phyloP scores from a whole-genome alignment of 805 yeast genomes.

The Suhomyces sp. region DNA sequence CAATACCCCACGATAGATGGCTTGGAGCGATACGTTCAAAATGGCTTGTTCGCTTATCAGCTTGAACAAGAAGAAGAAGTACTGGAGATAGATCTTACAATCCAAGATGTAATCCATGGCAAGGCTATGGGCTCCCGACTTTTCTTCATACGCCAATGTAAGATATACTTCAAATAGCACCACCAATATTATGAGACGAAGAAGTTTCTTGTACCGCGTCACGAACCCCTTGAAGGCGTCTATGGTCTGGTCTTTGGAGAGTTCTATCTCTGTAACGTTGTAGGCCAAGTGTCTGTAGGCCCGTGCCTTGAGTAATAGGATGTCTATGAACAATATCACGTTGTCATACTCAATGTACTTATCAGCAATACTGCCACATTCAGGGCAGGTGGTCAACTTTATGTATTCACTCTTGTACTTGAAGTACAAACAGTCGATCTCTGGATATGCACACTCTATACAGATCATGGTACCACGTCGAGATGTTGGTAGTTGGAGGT shows the following conservation, averaged over 20 bases:
- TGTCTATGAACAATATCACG: conserved; percentile 79
- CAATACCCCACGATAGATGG: conserved; percentile 14
- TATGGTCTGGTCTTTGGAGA: conserved; percentile 10
- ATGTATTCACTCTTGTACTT: conserved; percentile 76
- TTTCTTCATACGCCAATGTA: conserved; percentile 89
- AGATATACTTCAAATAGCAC: conserved; percentile 85
- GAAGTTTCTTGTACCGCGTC: conserved; percentile 21
- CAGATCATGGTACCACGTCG: conserved; percentile 85
- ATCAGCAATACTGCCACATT: conserved; percentile 77
- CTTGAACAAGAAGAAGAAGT: conserved; percentile 52
- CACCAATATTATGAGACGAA: conserved; percentile 57
- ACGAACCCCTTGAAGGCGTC: conserved; percentile 5
- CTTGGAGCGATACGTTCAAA: conserved; percentile 39
- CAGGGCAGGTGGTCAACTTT: conserved; percentile 70
- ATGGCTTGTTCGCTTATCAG: conserved; percentile 48
- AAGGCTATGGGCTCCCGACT: conserved; percentile 35
- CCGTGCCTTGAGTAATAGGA: conserved; percentile 79
- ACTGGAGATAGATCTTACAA: conserved; percentile 49
- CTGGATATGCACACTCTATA: conserved; percentile 71
- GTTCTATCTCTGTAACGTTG: conserved; percentile 50
- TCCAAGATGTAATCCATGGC: conserved; percentile 23
- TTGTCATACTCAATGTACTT: conserved; percentile 88
- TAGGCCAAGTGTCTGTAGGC: conserved; percentile 86
- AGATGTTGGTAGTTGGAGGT: too few relatives aligned
- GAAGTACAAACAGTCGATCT: conserved; percentile 65